These are phyloP conservation scores for Eucalyptus grandis DNA, from an alignment of 345 rosid species.

Conservation along the genomic window DNA sequence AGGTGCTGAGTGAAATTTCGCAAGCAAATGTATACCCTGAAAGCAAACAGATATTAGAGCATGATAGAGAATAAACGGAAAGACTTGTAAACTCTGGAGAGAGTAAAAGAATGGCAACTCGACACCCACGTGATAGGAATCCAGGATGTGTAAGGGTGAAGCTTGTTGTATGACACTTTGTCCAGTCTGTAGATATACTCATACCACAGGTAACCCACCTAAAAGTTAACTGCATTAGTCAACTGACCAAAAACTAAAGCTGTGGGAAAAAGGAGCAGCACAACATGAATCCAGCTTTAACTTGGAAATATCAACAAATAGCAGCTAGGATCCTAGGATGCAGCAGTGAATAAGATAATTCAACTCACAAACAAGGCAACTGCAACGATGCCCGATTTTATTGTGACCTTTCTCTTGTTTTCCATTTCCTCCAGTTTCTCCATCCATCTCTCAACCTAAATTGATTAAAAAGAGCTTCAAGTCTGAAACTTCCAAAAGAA, in stretches of 20 bases:
- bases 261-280: neutral
- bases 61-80: neutral
- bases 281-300: neutral
- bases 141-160: constrained; percentile 98
- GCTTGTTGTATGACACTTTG: constrained; percentile 82
- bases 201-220: constrained; percentile 96
- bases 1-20: constrained; percentile 83
- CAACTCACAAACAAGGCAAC: constrained; percentile 45
- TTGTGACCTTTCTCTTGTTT: constrained; percentile 48
- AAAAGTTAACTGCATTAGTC: neutral
- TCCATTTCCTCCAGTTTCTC: constrained; percentile 93
- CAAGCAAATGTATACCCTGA: constrained; percentile 86
- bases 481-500: neutral
- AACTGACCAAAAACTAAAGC: neutral
- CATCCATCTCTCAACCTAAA: constrained; percentile 95
- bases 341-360: neutral
- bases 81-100: neutral
- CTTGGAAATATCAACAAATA: neutral
- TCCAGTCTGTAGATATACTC: constrained; percentile 90
- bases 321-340: neutral
- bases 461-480: neutral
- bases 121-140: constrained; percentile 89
- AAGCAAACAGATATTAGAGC: neutral
- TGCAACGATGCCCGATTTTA: constrained; percentile 51
- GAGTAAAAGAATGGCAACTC: neutral